These are phyloP conservation scores for Starmerella davenportii DNA, from an alignment of 805 yeast species.

Conservation along the genomic window DNA sequence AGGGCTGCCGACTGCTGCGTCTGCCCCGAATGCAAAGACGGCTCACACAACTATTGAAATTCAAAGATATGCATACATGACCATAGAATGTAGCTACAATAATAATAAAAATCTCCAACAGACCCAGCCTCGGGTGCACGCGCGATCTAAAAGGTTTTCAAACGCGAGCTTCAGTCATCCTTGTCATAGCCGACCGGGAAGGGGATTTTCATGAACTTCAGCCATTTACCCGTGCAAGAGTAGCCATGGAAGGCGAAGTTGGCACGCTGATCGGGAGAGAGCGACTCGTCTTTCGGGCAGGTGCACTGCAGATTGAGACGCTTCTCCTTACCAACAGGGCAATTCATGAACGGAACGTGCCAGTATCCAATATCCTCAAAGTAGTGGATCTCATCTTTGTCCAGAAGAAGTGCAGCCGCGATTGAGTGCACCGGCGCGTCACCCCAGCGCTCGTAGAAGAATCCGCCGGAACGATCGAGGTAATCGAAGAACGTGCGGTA, in stretches of 20 bases:
- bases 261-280: constrained; percentile 18
- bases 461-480: constrained; percentile 56
- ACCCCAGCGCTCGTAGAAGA: constrained; percentile 82
- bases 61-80: too few species aligned
- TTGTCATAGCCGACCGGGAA: constrained; percentile 22
- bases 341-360: constrained; percentile 42
- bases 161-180: too few species aligned
- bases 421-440: constrained; percentile 83
- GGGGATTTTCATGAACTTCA: constrained; percentile 18
- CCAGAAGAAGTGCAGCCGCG: constrained; percentile 45
- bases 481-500: constrained; percentile 43
- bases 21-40: too few species aligned
- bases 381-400: constrained; percentile 42
- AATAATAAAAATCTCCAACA: too few species aligned
- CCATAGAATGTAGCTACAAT: too few species aligned
- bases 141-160: too few species aligned
- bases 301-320: constrained; percentile 47
- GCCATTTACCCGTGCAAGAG: constrained; percentile 25
- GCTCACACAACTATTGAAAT: too few species aligned
- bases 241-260: constrained; percentile 27
- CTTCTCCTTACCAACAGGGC: constrained; percentile 38
- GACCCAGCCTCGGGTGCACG: too few species aligned
- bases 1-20: too few species aligned
- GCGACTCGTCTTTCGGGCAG: constrained; percentile 42
- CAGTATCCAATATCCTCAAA: constrained; percentile 61